Evolutionary conservation across 2,329 filamentous ascomycete genomes (phyloP).

Genomic region (Cordyceps sp.): DNA sequence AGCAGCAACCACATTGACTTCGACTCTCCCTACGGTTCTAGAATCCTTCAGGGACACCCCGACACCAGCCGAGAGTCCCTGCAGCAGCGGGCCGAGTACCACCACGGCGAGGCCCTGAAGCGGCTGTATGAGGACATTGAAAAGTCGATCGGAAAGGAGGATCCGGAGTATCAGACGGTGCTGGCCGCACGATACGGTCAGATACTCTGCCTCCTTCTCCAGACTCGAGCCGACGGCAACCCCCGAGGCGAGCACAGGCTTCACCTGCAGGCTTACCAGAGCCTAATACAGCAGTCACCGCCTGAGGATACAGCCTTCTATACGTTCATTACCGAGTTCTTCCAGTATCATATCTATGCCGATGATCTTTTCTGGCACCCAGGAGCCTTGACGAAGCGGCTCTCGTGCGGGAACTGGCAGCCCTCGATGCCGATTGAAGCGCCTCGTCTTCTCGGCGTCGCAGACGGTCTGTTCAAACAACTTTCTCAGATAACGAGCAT

Average conservation of each 20-base stretch:
- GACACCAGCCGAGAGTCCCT: slow-evolving; percentile 28
- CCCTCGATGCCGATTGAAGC: slow-evolving; percentile 24
- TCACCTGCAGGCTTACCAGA: slow-evolving; percentile 61
- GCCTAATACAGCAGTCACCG: slow-evolving; percentile 46
- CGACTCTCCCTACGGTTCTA: slow-evolving; percentile 36
- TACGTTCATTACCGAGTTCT: slow-evolving; percentile 56
- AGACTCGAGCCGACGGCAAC: slow-evolving; percentile 39
- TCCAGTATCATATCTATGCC: slow-evolving; percentile 65
- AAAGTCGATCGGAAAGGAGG: slow-evolving; percentile 22
- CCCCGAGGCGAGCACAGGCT: slow-evolving; percentile 55
- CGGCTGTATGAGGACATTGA: slow-evolving; percentile 31
- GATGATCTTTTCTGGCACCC: slow-evolving; percentile 41
- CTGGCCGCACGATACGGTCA: slow-evolving; percentile 42
- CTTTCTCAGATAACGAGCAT: slow-evolving; percentile 67
- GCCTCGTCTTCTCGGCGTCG: slow-evolving; percentile 56
- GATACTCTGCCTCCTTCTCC: slow-evolving; percentile 44
- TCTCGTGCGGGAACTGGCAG: slow-evolving; percentile 27
- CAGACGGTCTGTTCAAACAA: slow-evolving; percentile 65
- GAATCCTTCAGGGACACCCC: slow-evolving; percentile 32
- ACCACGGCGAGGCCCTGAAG: slow-evolving; percentile 37
- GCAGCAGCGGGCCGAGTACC: slow-evolving; percentile 33
- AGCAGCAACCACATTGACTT: slow-evolving; percentile 61
- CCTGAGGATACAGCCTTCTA: slow-evolving; percentile 49
- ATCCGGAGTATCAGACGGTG: slow-evolving; percentile 26
- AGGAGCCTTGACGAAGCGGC: slow-evolving; percentile 16